A percentile compares a stretch with the other conserved stretches of the same genome.
Evolutionary conservation across 1,139 yeast species (phyloP).

Genomic region (Zygosaccharomyces sapae): DNA sequence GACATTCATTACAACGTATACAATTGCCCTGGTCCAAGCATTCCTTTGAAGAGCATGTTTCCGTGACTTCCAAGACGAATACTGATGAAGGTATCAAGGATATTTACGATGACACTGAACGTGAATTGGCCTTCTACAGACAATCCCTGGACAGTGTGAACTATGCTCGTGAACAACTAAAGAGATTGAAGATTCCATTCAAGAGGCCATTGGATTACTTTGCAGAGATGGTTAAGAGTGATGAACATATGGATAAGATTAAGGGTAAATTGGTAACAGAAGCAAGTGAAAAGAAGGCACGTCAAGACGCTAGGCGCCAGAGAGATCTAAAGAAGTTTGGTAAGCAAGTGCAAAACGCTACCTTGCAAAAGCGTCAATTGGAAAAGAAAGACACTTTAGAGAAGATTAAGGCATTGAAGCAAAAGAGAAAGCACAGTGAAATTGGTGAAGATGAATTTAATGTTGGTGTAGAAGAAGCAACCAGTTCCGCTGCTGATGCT

Average conservation of each 20-base stretch:
- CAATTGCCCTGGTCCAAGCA: slow-evolving; percentile 67
- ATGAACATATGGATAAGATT: slow-evolving; percentile 95
- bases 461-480: slow-evolving; percentile 83
- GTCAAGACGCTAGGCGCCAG: slow-evolving; percentile 91
- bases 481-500: slow-evolving; percentile 21
- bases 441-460: slow-evolving; percentile 49
- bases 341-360: slow-evolving; percentile 92
- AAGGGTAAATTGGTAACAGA: slow-evolving; percentile 77
- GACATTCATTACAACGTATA: slow-evolving; percentile 65
- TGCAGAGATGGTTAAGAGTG: slow-evolving; percentile 98
- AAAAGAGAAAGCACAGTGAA: slow-evolving; percentile 77
- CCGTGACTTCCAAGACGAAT: slow-evolving; percentile 56
- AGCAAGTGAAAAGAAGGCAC: slow-evolving; percentile 86
- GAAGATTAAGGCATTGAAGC: slow-evolving; percentile 81
- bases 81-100: slow-evolving; percentile 72
- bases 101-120: slow-evolving; percentile 90
- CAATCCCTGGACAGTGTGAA: slow-evolving; percentile 86
- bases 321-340: slow-evolving; percentile 95
- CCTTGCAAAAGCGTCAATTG: slow-evolving; percentile 89
- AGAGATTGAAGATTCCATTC: slow-evolving; percentile 73
- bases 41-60: slow-evolving; percentile 79
- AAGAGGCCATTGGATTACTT: slow-evolving; percentile 92
- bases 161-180: slow-evolving; percentile 62
- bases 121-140: slow-evolving; percentile 79
- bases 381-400: slow-evolving; percentile 90